Conservation (phyloP, 345 rosid genomes). For the Sonneratia alba region DNA sequence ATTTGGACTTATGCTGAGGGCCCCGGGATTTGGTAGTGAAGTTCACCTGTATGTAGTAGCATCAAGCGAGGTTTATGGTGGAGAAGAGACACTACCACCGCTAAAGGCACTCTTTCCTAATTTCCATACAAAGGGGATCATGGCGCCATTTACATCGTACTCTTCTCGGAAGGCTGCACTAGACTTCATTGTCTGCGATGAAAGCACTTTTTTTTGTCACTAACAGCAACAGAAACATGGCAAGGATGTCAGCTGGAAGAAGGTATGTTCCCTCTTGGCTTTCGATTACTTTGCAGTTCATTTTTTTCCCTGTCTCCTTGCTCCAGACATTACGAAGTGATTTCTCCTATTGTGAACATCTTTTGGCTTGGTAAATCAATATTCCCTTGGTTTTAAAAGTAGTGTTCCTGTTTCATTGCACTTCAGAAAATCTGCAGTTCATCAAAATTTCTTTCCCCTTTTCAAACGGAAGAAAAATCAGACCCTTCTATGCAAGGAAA, state of each 20-base stretch:
- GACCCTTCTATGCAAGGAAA: no score
- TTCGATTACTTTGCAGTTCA: neutral
- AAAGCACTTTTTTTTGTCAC: slow-evolving; percentile 84
- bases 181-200: slow-evolving; percentile 86
- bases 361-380: no score
- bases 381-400: no score
- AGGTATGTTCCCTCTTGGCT: slow-evolving; percentile 32
- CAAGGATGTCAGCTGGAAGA: slow-evolving; percentile 82
- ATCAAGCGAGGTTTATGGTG: slow-evolving; percentile 88
- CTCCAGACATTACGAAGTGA: no score
- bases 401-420: no score
- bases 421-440: no score
- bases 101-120: slow-evolving; percentile 79
- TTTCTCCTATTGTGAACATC: no score
- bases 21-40: slow-evolving; percentile 73
- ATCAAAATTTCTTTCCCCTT: no score
- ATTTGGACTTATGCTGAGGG: slow-evolving; percentile 84
- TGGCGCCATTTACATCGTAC: slow-evolving; percentile 53
- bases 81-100: slow-evolving; percentile 68
- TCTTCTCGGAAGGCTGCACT: slow-evolving; percentile 94
- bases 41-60: slow-evolving; percentile 80
- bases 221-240: slow-evolving; percentile 98
- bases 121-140: slow-evolving; percentile 70
- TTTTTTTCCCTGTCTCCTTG: no score
- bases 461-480: no score